Percentiles rank a stretch among this genome's conserved stretches.
phyloP scores from a whole-genome alignment of 2,329 filamentous ascomycete species.

The Botryotinia globosa region DNA sequence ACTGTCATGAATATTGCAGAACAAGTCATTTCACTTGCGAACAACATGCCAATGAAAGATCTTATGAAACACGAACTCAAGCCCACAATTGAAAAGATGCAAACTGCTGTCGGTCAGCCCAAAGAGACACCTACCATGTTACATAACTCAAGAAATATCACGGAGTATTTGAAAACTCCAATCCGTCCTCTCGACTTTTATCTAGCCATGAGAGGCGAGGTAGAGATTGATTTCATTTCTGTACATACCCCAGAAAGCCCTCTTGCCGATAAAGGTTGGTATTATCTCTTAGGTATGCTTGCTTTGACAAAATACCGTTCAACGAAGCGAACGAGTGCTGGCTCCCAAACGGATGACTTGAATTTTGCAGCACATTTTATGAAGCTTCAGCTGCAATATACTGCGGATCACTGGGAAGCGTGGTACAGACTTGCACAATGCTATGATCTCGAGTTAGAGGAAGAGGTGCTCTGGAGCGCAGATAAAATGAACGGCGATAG shows the following conservation, averaged over 20 bases:
- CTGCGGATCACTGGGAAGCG: slow-evolving; percentile 42
- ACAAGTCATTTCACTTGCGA: slow-evolving; percentile 76
- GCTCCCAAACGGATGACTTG: slow-evolving; percentile 41
- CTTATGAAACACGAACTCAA: slow-evolving; percentile 88
- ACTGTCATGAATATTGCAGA: slow-evolving; percentile 81
- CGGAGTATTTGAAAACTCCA: slow-evolving; percentile 75
- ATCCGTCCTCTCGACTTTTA: slow-evolving; percentile 80
- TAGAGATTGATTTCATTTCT: slow-evolving; percentile 68
- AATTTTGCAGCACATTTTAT: slow-evolving; percentile 40
- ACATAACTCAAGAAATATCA: slow-evolving; percentile 84
- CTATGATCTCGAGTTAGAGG: slow-evolving; percentile 42
- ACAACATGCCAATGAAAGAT: slow-evolving; percentile 84
- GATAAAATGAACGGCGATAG: slow-evolving; percentile 43
- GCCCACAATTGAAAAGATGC: slow-evolving; percentile 86
- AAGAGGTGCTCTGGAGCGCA: slow-evolving; percentile 43
- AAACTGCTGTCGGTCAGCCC: slow-evolving; percentile 75
- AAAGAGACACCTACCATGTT: slow-evolving; percentile 77
- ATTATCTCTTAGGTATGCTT: slow-evolving; percentile 85
- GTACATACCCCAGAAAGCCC: slow-evolving; percentile 67
- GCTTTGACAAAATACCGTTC: slow-evolving; percentile 74
- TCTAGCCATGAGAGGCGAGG: slow-evolving; percentile 73
- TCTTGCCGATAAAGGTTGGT: slow-evolving; percentile 83
- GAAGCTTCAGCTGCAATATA: slow-evolving; percentile 40
- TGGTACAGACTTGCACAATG: slow-evolving; percentile 44
- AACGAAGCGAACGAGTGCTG: slow-evolving; percentile 39